Evolutionary conservation across 352 stramenopile genomes (phyloP).

Genomic region (Phytophthora sp.): DNA sequence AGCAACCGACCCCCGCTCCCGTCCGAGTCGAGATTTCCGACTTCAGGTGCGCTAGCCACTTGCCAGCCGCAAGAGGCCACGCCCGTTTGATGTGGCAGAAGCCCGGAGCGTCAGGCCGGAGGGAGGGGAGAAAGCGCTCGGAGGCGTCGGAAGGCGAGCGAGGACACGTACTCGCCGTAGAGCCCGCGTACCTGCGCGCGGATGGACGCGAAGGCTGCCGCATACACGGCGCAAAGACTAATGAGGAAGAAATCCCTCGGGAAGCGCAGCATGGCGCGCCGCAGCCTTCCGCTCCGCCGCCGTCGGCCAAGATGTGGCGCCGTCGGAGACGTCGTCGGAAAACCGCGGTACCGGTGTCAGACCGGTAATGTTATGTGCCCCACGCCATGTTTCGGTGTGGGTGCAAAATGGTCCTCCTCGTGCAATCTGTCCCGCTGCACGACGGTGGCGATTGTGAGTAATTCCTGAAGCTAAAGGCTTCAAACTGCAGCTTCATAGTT

Average conservation of each 20-base stretch:
- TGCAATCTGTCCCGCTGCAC: too few species aligned
- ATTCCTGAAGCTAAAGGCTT: too few species aligned
- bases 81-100: not conserved
- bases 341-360: conserved; percentile 23
- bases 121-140: too few species aligned
- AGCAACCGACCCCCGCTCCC: too few species aligned
- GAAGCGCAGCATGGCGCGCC: conserved; percentile 31
- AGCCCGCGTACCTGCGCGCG: conserved; percentile 84
- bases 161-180: conserved; percentile 64
- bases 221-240: conserved; percentile 54
- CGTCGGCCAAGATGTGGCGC: not conserved
- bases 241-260: conserved; percentile 48
- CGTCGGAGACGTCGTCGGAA: not conserved
- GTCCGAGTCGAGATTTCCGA: conserved; percentile 1
- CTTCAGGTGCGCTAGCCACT: too few species aligned
- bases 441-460: too few species aligned
- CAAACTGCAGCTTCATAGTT: too few species aligned
- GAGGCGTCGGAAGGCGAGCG: conserved; percentile 29
- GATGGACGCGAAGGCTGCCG: conserved; percentile 80
- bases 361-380: not conserved
- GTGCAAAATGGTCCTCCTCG: too few species aligned
- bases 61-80: too few species aligned
- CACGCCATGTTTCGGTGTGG: not conserved
- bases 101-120: too few species aligned
- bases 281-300: not conserved